phyloP scores from a whole-genome alignment of 2,329 filamentous ascomycete genomes.

The Botrytis porri region DNA sequence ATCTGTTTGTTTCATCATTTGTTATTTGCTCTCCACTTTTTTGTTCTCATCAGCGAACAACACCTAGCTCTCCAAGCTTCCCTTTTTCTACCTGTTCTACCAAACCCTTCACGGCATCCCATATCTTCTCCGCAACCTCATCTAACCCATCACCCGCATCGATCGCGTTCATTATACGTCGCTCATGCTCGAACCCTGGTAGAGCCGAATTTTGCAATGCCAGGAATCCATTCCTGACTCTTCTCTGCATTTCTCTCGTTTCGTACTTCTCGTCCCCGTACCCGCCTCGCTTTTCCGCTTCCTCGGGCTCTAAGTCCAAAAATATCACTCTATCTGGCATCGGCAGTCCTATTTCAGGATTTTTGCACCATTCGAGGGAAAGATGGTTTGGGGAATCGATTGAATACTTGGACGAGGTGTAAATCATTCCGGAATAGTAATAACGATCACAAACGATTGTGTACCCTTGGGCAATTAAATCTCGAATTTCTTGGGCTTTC shows the following conservation, averaged over 20 bases:
- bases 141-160: constrained; percentile 54
- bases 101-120: constrained; percentile 39
- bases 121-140: constrained; percentile 53
- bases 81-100: constrained; percentile 48
- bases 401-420: constrained; percentile 83
- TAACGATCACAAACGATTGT: constrained; percentile 89
- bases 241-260: constrained; percentile 74
- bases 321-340: constrained; percentile 86
- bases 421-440: constrained; percentile 92
- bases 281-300: constrained; percentile 73
- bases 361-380: constrained; percentile 73
- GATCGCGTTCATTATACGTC: constrained; percentile 52
- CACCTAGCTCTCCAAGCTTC: constrained; percentile 6
- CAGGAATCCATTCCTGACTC: constrained; percentile 73
- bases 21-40: not conserved
- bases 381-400: constrained; percentile 49
- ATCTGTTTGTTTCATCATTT: not conserved
- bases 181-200: constrained; percentile 43
- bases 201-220: constrained; percentile 43
- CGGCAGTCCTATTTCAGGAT: constrained; percentile 81
- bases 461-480: constrained; percentile 60
- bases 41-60: not conserved
- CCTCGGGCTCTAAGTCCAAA: constrained; percentile 72
- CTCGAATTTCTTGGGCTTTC: constrained; percentile 43
- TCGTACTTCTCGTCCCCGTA: constrained; percentile 91